Conservation (phyloP, 495 filamentous ascomycete species). For the Platismatia glauca region DNA sequence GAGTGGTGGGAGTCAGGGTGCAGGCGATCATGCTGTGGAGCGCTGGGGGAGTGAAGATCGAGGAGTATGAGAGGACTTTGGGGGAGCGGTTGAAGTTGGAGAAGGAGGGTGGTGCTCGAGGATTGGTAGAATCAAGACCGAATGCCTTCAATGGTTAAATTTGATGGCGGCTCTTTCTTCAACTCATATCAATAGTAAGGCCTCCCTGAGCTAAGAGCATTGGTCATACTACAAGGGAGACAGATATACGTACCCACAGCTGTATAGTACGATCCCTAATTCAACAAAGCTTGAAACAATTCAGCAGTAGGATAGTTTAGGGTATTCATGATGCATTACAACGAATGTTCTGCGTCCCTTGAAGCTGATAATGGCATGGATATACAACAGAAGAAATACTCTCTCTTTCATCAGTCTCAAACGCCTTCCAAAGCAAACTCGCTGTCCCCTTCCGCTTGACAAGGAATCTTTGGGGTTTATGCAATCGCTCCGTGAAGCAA, state of each 20-base stretch:
- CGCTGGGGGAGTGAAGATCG: slow-evolving; percentile 53
- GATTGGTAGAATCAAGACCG: too few relatives aligned
- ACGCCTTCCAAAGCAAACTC: not conserved
- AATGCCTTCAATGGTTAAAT: too few relatives aligned
- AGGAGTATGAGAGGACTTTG: slow-evolving; percentile 50
- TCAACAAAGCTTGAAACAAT: too few relatives aligned
- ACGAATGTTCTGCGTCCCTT: not conserved
- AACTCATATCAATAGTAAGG: too few relatives aligned
- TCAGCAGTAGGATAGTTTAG: not conserved
- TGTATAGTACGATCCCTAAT: too few relatives aligned
- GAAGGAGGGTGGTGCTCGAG: not conserved
- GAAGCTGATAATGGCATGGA: not conserved
- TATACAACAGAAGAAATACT: not conserved
- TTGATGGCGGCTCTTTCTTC: not conserved
- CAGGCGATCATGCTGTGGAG: slow-evolving; percentile 62
- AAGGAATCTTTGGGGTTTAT: not conserved
- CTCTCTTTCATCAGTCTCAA: not conserved
- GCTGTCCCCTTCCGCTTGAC: not conserved
- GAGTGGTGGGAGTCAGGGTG: slow-evolving; percentile 25
- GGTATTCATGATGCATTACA: not conserved
- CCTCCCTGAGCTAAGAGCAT: not conserved
- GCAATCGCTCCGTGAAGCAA: slow-evolving; percentile 1
- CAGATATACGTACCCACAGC: too few relatives aligned
- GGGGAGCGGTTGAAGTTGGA: slow-evolving; percentile 10
- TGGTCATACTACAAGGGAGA: not conserved